phyloP scores from a whole-genome alignment of 2,329 filamentous ascomycete species.

The Albophoma yamanashiensis region DNA sequence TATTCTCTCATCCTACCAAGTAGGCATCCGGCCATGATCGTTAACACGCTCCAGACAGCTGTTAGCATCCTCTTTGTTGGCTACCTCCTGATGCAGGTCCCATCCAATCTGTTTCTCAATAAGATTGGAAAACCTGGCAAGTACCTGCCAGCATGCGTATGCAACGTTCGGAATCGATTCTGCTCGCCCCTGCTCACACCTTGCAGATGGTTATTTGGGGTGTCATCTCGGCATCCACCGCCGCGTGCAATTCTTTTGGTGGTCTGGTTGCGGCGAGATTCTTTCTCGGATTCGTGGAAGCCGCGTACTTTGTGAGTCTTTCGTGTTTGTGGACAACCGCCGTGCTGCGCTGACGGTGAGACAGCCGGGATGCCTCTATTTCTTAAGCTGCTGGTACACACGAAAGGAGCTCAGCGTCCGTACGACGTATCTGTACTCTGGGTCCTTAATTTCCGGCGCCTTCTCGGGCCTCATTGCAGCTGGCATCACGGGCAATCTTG shows the following conservation, averaged over 20 bases:
- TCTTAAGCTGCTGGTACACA: constrained; percentile 57
- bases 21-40: neutral
- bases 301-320: constrained; percentile 28
- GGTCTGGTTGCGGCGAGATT: constrained; percentile 25
- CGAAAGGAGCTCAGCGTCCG: constrained; percentile 56
- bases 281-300: constrained; percentile 26
- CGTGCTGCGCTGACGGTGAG: neutral
- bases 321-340: neutral
- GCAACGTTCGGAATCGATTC: constrained; percentile 8
- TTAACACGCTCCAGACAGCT: constrained; percentile 20
- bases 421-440: constrained; percentile 56
- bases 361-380: constrained; percentile 51
- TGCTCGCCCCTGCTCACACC: neutral
- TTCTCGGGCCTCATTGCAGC: constrained; percentile 58
- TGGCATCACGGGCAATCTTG: constrained; percentile 56
- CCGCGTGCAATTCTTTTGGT: constrained; percentile 18
- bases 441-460: constrained; percentile 58
- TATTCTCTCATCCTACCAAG: neutral
- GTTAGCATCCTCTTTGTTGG: constrained; percentile 41
- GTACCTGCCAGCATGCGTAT: constrained; percentile 32
- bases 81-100: constrained; percentile 40
- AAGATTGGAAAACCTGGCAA: constrained; percentile 37
- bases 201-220: neutral
- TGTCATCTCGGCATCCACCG: constrained; percentile 30
- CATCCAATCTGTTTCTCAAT: constrained; percentile 40